phyloP scores from a whole-genome alignment of 495 filamentous ascomycete species.

The Xylaria telfairii region DNA sequence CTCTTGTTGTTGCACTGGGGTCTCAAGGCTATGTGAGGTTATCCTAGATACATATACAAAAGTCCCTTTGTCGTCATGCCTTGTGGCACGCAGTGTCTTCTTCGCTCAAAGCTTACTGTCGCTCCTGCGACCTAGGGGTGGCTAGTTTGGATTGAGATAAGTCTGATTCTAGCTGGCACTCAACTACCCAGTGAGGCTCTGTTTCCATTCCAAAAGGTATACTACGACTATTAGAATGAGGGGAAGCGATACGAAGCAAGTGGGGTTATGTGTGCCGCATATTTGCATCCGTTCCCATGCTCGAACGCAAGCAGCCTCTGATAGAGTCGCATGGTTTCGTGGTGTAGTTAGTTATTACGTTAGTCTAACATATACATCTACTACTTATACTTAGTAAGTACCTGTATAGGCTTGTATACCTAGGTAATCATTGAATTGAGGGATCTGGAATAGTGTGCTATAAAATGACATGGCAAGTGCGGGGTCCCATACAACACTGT shows the following conservation, averaged over 20 bases:
- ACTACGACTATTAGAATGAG: not conserved
- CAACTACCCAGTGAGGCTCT: not conserved
- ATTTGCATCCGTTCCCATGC: not conserved
- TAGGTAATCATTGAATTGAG: no score
- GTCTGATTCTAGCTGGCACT: not conserved
- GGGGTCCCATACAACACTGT: no score
- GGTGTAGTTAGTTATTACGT: no score
- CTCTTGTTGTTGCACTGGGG: no score
- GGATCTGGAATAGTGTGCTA: no score
- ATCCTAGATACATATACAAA: no score
- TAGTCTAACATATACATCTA: no score
- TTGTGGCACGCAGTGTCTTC: not conserved
- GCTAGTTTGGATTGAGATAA: conserved; percentile 6
- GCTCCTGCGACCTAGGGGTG: conserved; percentile 15
- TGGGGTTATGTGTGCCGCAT: not conserved
- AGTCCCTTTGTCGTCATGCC: conserved; percentile 3
- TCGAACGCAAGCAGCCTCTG: not conserved
- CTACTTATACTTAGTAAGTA: no score
- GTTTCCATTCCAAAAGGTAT: not conserved
- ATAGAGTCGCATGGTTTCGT: no score
- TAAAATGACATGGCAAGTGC: no score
- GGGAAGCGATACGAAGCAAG: not conserved
- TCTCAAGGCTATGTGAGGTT: no score
- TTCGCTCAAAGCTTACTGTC: not conserved
- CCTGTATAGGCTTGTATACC: no score